Conservation (phyloP, 2,329 filamentous ascomycete species). For the Penicillium sp. region DNA sequence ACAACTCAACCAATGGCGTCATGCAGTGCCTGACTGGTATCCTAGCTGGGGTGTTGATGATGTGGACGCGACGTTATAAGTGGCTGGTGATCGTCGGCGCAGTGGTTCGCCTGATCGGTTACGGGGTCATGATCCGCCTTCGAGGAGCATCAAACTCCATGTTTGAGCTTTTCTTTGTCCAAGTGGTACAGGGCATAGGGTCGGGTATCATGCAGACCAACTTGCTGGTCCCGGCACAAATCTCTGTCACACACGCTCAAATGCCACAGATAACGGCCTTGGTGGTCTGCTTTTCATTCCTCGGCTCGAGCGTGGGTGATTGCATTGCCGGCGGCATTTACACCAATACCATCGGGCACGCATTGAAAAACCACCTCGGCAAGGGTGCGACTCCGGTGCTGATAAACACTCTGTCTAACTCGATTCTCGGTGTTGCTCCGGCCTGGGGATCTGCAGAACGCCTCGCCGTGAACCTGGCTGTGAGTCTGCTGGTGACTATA, state of each 20-base stretch:
- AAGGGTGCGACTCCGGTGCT: conserved; percentile 25
- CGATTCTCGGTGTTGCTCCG: conserved; percentile 45
- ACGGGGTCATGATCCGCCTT: conserved; percentile 52
- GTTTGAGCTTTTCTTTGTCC: conserved; percentile 50
- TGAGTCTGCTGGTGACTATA: conserved; percentile 11
- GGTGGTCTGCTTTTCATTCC: conserved; percentile 44
- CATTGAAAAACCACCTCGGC: conserved; percentile 40
- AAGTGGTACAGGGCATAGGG: conserved; percentile 50
- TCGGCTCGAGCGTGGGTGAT: conserved; percentile 37
- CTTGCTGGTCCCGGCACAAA: conserved; percentile 47
- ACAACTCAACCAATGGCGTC: conserved; percentile 41
- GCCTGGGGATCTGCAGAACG: conserved; percentile 43
- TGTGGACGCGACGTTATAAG: conserved; percentile 47
- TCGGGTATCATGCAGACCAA: conserved; percentile 48
- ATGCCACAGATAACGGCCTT: conserved; percentile 51
- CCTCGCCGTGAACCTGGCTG: conserved; percentile 44
- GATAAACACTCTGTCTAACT: conserved; percentile 45
- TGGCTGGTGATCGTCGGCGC: conserved; percentile 46
- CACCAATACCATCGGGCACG: conserved; percentile 45
- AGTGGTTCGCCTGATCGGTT: conserved; percentile 47
- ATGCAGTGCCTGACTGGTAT: conserved; percentile 47
- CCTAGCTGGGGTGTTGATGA: conserved; percentile 44
- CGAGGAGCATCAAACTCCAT: conserved; percentile 44
- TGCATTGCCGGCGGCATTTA: conserved; percentile 52
- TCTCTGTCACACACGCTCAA: conserved; percentile 47